phyloP scores from a whole-genome alignment of 768 basidiomycete species.

The Cyclocybe cylindracea region DNA sequence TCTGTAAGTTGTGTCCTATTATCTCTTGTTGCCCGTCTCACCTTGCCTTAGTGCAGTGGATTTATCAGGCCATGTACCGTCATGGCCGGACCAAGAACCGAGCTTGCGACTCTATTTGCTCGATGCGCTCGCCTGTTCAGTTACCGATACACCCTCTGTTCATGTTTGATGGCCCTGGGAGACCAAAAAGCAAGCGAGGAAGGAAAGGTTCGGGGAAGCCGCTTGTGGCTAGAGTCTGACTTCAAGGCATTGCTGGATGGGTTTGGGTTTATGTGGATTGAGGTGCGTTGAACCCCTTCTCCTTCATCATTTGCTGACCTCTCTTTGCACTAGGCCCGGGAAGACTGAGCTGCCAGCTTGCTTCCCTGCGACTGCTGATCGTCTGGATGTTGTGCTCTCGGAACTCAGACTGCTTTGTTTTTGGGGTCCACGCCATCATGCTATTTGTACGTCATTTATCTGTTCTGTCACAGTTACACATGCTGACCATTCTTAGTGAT shows the following conservation, averaged over 20 bases:
- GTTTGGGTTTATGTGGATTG: background rate
- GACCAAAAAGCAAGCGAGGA: background rate
- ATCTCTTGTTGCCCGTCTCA: no score
- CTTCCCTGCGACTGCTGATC: background rate
- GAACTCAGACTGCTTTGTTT: background rate
- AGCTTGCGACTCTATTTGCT: constrained; percentile 7
- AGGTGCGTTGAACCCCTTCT: no score
- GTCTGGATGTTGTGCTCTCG: constrained; percentile 1
- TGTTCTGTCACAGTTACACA: background rate
- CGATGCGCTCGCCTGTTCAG: background rate
- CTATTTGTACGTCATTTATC: background rate
- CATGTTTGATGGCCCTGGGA: background rate
- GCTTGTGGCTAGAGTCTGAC: no score
- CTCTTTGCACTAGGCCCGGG: background rate
- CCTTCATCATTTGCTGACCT: no score
- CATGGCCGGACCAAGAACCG: constrained; percentile 11
- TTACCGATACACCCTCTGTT: no score
- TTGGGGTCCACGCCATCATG: background rate
- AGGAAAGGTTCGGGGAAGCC: no score
- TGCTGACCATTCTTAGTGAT: background rate
- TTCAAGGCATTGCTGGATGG: background rate
- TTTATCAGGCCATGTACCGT: constrained; percentile 7
- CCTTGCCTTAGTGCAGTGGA: constrained; percentile 3
- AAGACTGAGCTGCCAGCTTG: constrained; percentile 5
- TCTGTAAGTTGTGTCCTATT: background rate